Evolutionary conservation across 2,329 filamentous ascomycete species (phyloP), one percentile per base, ranked within the genome.

Genomic region (Trichoderma breve): DNA sequence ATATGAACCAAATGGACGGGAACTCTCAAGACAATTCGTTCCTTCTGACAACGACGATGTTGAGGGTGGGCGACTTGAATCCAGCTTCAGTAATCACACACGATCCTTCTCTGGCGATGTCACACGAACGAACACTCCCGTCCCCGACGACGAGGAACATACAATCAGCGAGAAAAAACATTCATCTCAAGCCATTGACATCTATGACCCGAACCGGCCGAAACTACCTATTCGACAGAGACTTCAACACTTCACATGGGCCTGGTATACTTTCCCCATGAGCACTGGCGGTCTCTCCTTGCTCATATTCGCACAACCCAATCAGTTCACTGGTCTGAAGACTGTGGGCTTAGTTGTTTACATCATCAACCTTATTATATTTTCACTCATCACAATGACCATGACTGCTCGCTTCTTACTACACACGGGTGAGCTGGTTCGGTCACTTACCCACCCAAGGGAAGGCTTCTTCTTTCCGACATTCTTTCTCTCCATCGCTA

Each of bases 181-280:
- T 26, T 62, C 1, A 28, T n/a, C 6, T 39, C 60, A 34, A 36
- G 62, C 26, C 30, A 61, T 76, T 34, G 76, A 76, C 65, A 72
- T 74, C 30, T 75, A 72, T 75, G 77, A 73, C 12, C 73, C 76
- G 4, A 72, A 74, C 3, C 74, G 75, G 14, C 73, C 73, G 4
- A 83, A 80, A 66, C 75, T 87, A 2, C 76, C 80, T 4, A 71
- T 87, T 24, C 82, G 82, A 68, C 76, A 85, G 70, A 81, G 87
- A 4, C 79, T 89, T 30, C 81, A 84, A 60, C 88, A 91, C 80
- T 90, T 91, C 77, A 91, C 89, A 1, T 91, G 89, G 90, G 89
- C 89, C 21, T 93, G 91, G 91, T 95, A 91, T 80, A 92, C 91
- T 1, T 83, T 89, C 36, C 90, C 91, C 2, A 94, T 94, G 92